A percentile compares a stretch with the other conserved stretches of the same genome.
Evolutionary conservation across 805 yeast genomes (phyloP).

Genomic region (Saccharomycopsis sp.): DNA sequence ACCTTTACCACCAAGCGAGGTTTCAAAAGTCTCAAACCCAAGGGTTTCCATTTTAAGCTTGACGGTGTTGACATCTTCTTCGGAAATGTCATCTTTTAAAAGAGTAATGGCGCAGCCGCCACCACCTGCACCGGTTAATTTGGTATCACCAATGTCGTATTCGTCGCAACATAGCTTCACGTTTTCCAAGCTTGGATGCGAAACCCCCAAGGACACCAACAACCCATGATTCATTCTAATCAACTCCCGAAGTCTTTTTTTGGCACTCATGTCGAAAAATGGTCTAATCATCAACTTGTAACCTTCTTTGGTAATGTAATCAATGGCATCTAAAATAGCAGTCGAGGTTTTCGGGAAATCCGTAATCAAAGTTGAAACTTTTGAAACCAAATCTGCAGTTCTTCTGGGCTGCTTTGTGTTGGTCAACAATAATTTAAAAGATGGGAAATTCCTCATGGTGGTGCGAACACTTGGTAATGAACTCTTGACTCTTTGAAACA

Average conservation of each 20-base stretch:
- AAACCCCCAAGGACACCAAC: conserved; percentile 77
- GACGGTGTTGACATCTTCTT: conserved; percentile 30
- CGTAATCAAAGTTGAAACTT: conserved; percentile 50
- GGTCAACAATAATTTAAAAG: conserved; percentile 63
- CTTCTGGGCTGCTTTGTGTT: conserved; percentile 83
- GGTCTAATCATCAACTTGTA: conserved; percentile 52
- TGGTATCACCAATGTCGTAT: conserved; percentile 69
- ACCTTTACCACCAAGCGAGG: conserved; percentile 85
- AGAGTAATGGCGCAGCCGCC: conserved; percentile 97
- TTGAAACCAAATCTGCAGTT: conserved; percentile 74
- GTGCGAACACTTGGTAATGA: conserved; percentile 56
- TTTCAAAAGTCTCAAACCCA: conserved; percentile 69
- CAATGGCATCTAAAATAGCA: conserved; percentile 69
- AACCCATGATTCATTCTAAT: conserved; percentile 82
- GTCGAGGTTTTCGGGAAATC: conserved; percentile 46
- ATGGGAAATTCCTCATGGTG: conserved; percentile 65
- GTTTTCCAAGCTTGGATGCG: conserved; percentile 83
- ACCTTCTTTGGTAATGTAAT: conserved; percentile 62
- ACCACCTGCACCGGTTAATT: conserved; percentile 97
- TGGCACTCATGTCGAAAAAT: conserved; percentile 34
- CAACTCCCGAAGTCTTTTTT: conserved; percentile 44
- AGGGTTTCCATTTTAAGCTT: conserved; percentile 30
- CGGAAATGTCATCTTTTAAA: conserved; percentile 36
- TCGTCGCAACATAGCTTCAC: conserved; percentile 60
- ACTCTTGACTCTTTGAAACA: conserved; percentile 56